phyloP scores from a whole-genome alignment of 106 monocot genomes.

The Dendrobium chrysotoxum region DNA sequence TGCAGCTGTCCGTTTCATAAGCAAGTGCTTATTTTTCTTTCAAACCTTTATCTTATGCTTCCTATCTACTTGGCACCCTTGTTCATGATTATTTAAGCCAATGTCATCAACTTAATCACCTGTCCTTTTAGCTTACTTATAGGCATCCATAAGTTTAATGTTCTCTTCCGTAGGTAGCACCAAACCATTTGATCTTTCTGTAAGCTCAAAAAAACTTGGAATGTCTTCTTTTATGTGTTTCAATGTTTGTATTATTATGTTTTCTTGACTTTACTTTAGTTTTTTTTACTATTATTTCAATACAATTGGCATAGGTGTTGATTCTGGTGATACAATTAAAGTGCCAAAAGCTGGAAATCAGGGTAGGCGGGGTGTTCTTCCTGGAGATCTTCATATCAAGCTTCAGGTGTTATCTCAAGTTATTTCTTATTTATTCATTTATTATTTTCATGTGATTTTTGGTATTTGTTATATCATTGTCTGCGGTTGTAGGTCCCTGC shows the following conservation, averaged over 20 bases:
- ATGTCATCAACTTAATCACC: too few species aligned
- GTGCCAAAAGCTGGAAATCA: constrained; percentile 80
- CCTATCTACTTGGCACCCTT: too few species aligned
- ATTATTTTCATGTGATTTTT: not conserved
- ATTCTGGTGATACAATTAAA: constrained; percentile 83
- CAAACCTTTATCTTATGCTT: too few species aligned
- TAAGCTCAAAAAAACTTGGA: not conserved
- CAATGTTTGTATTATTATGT: not conserved
- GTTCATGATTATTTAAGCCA: too few species aligned
- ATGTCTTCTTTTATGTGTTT: not conserved
- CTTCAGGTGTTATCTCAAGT: constrained; percentile 35
- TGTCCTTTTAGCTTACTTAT: too few species aligned
- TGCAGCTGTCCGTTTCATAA: too few species aligned
- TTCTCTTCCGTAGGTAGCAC: too few species aligned
- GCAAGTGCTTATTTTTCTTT: too few species aligned
- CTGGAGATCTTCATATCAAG: constrained; percentile 74
- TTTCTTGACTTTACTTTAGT: not conserved
- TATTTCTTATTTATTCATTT: constrained; percentile 1
- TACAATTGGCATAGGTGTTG: constrained; percentile 60
- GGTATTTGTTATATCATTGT: not conserved
- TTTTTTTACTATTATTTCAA: not conserved
- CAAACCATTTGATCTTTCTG: too few species aligned
- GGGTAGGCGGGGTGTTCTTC: constrained; percentile 40
- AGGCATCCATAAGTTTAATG: too few species aligned
- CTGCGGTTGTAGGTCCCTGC: not conserved